These are phyloP conservation scores for Ilyonectria mors-panacis DNA, from an alignment of 2,329 filamentous ascomycete genomes.

Conservation along the genomic window DNA sequence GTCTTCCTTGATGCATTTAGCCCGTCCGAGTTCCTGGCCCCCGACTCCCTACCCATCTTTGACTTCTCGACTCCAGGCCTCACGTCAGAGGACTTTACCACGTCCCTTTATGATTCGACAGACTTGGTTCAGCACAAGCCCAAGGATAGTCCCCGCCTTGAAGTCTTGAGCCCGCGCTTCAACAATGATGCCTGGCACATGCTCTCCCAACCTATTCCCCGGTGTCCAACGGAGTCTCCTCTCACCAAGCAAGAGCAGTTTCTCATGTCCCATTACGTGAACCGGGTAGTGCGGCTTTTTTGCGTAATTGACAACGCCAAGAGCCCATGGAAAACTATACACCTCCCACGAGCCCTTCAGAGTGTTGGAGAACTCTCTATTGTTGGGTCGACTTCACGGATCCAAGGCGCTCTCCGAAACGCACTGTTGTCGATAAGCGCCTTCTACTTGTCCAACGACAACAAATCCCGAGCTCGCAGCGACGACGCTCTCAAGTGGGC, in stretches of 20 bases:
- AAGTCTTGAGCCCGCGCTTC: background rate
- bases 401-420: constrained; percentile 42
- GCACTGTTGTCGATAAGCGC: constrained; percentile 46
- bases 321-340: constrained; percentile 48
- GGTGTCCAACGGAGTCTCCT: constrained; percentile 17
- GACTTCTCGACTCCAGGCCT: constrained; percentile 21
- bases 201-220: constrained; percentile 15
- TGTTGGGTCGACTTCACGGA: constrained; percentile 38
- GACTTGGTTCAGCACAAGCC: constrained; percentile 6
- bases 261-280: constrained; percentile 45
- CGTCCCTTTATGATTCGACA: constrained; percentile 2
- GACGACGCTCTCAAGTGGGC: constrained; percentile 41
- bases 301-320: constrained; percentile 48
- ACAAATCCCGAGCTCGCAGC: constrained; percentile 18
- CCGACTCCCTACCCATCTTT: constrained; percentile 14
- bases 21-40: constrained; percentile 19
- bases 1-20: constrained; percentile 21
- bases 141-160: background rate
- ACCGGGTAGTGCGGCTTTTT: constrained; percentile 45
- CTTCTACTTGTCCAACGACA: constrained; percentile 45
- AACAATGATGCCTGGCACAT: constrained; percentile 18
- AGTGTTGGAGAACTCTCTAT: constrained; percentile 45
- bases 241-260: constrained; percentile 39
- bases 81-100: constrained; percentile 2
- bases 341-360: constrained; percentile 44